phyloP scores from a whole-genome alignment of 1,139 yeast species.

The Meyerozyma athensensis region DNA sequence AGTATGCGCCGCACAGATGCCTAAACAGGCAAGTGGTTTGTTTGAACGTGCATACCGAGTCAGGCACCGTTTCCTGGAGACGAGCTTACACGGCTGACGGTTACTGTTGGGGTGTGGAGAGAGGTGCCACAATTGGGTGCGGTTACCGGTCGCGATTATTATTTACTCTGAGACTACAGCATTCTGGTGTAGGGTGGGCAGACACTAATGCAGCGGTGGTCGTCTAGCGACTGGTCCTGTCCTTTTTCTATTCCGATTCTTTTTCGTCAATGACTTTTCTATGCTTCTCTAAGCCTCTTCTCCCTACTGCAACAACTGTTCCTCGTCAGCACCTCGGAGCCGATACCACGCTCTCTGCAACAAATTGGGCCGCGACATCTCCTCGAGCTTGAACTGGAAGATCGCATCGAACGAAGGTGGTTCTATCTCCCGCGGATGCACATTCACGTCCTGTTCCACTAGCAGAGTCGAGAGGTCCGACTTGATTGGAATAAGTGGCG shows the following conservation, averaged over 20 bases:
- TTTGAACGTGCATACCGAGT: background rate
- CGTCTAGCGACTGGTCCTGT: no score
- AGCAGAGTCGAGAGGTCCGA: slow-evolving; percentile 16
- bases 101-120: no score
- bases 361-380: slow-evolving; percentile 1
- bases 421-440: slow-evolving; percentile 33
- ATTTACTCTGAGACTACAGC: no score
- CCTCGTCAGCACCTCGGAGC: background rate
- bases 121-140: no score
- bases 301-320: background rate
- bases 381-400: slow-evolving; percentile 21
- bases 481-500: slow-evolving; percentile 18
- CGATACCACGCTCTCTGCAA: background rate
- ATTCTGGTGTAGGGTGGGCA: no score
- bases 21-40: background rate
- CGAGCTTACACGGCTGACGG: no score
- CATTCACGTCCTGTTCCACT: slow-evolving; percentile 9
- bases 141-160: no score
- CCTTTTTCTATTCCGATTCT: background rate
- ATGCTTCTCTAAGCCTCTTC: background rate
- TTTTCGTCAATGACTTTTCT: background rate
- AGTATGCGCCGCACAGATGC: background rate
- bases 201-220: no score
- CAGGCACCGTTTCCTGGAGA: background rate
- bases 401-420: slow-evolving; percentile 36